Conservation (phyloP, 2,329 filamentous ascomycete species). For the Colletotrichum sp. region DNA sequence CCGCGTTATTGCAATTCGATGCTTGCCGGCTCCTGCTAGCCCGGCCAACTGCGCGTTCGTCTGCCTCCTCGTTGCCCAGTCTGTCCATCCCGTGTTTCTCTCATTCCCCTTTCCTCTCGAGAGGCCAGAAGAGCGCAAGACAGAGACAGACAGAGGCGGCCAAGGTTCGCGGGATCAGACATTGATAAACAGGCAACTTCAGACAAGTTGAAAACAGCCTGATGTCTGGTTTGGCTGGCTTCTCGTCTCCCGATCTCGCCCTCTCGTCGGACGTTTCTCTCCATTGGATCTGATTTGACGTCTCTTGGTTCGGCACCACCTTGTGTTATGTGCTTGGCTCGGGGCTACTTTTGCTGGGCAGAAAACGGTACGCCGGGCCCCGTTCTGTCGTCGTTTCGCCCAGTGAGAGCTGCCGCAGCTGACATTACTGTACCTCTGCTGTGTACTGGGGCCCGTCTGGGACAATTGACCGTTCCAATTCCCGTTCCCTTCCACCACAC, state of each 20-base stretch:
- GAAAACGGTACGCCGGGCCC: neutral
- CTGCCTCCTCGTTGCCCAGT: neutral
- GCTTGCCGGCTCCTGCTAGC: neutral
- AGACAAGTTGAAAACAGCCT: constrained; percentile 7
- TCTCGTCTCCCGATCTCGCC: neutral
- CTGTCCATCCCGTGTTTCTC: neutral
- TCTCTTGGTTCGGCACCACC: neutral
- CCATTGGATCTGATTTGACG: neutral
- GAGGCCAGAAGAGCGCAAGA: neutral
- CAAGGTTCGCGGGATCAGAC: neutral
- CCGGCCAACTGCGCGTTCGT: neutral
- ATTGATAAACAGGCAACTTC: neutral
- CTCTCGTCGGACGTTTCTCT: neutral
- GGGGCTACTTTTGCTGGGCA: neutral
- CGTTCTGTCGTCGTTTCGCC: neutral
- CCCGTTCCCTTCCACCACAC: neutral
- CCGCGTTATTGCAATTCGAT: neutral
- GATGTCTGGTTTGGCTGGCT: neutral
- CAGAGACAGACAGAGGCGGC: neutral
- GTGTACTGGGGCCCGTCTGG: neutral
- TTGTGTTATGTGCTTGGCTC: neutral
- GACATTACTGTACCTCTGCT: neutral
- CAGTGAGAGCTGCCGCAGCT: neutral
- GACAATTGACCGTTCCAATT: neutral
- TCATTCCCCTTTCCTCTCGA: neutral